Base-by-base conservation (phyloP, 2,329 filamentous ascomycete species). In the Botrytis deweyae region DNA sequence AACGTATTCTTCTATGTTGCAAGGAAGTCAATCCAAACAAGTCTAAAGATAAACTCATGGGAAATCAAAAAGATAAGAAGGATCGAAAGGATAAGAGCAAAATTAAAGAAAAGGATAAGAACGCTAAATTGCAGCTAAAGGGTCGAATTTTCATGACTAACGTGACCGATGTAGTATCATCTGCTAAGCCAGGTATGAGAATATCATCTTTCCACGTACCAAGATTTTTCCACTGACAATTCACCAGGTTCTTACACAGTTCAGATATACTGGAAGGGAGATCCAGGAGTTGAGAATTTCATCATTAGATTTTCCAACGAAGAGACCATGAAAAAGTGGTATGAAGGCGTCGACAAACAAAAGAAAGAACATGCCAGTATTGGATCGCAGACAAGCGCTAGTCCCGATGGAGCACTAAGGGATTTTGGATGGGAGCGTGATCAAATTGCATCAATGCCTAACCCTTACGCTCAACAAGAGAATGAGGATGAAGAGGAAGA, bases 131-230 rank as follows among this genome's bases (percentile, higher is more conserved):
- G 75, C 95, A 98, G 83, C 87, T 99, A 44, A 99, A 99, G 83
- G 96, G 96, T 58, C 90, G 96, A 70, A 99, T 99, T 79, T 98
- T 98, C 84, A 98, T 99, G 95, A 94, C 95, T 78, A 99, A 99
- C 80, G 95, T 99, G 72, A 98, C 95, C 58, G 94, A 98, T 82
- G 91, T 97, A n/a, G 86, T 97, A 61, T 95, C 92, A 29, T 86
- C 96, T 74, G 90, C 92, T 68, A 97, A 95, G 82, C 93, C 94
- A 83, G 94, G 95, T 97, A 88, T 81, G 88, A 36, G 44, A 70
- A 76, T 72, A 22, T 58, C 18, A 33, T 18, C 8, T 44, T 72
- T 74, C 42, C 12, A 49, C 7, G 14, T 72, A 40, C 36, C n/a
- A 6, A 18, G 20, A 14, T 14, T 42, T 62, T 61, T 63, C 52